Evolutionary conservation across 23 red algal species (phyloP), one percentile per base, ranked within the genome.

Genomic region (Gracilaria domingensis): DNA sequence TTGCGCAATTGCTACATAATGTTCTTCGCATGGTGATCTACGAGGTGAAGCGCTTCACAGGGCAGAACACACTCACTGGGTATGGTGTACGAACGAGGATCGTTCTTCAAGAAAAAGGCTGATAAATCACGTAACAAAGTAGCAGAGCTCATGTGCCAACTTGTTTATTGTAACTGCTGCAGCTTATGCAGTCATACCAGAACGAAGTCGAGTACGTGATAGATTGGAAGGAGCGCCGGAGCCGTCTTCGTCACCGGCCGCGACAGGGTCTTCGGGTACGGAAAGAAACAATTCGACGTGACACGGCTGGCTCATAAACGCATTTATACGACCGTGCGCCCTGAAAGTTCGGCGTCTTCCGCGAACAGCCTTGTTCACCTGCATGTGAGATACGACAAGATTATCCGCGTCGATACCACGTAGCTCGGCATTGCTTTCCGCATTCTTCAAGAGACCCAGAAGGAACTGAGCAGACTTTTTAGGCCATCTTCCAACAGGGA

Each of bases 271-370:
- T 54, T 87, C 72, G 33, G 90, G 82, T 39, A 90, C 88, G 30
- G 80, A 78, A 30, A 98, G 81, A 72, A 91, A 99, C 93, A 99
- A 61, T 81, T 99, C 97, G 37, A 99, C 93, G 45, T 99, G 97
- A 78, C 97, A 99, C 87, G 97, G 97, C 73, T 96, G 90, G 83
- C 83, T 93, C 94, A 96, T 99, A 60, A 91, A 99, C 32, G 97
- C 91, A 36, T 95, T 99, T 66, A 99, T 95, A 26, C 97, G 61
- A 28, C 97, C 97, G 76, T 99, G 97, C 0, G 97, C 97, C 30
- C 97, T 79, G 83, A 96, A 99, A 39, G 93, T 99, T 75, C 97
- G 69, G 70, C 97, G 94, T 26, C 97, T 78, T 64, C 97, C 97
- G 42, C 93, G 88, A 71, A 87, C 70, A 47, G 97, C 97, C 71